Evolutionary conservation across 2,329 filamentous ascomycete genomes (phyloP), one percentile per base, ranked within the genome.

Genomic region (Colletotrichum phormii): DNA sequence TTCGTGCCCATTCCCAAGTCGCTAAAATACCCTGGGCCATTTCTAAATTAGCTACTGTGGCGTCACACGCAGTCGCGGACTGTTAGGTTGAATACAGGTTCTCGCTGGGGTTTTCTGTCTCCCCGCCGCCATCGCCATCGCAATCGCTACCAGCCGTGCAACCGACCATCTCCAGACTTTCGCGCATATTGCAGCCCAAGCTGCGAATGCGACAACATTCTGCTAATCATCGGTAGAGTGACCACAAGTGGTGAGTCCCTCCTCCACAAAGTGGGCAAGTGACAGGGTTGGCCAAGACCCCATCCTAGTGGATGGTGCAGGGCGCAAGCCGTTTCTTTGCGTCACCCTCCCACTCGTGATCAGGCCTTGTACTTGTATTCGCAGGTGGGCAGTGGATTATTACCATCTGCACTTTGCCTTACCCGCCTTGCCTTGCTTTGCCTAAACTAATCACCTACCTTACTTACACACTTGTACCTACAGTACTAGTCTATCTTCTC

Each of bases 271-370:
- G 54, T 70, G 42, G 67, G 67, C 62, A 66, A 59, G 67, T 59
- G 62, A 49, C 64, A 58, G 58, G 57, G 51, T 53, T 58, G 11
- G 51, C 26, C 11, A 13, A 37, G 62, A 53, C 33, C 33, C 51
- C 62, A 64, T 64, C 61, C 37, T 24, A 64, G 62, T 64, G 62
- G 62, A 49, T 18, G 49, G 59, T 62, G 51, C 64, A 68, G 51
- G 58, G 66, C 70, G 65, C 70, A 64, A 72, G 65, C 59, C 53
- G 65, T 24, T 65, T 71, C 57, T 60, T 73, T 73, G 71, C 71
- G 71, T 73, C 71, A 72, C 70, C 54, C 67, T 71, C 62, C 67
- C 42, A 62, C 57, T 67, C 68, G 68, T 73, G 60, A 73, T 73
- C 61, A 61, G 61, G 51, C 65, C 59, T 67, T 67, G 42, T 49